phyloP scores from a whole-genome alignment of 2,329 filamentous ascomycete species.

The Clarireedia monteithiana region DNA sequence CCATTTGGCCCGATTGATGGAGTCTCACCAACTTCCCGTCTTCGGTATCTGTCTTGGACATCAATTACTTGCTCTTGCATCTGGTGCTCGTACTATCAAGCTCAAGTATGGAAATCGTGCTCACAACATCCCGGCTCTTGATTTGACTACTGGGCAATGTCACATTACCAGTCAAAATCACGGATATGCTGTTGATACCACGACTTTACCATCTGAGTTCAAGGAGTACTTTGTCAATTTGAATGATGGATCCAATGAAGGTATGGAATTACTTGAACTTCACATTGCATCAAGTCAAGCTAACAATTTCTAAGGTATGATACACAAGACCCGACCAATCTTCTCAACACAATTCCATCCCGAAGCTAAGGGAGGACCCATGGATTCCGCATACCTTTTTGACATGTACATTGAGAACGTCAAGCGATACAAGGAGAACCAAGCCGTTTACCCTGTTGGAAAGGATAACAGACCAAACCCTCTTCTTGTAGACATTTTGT shows the following conservation, averaged over 20 bases:
- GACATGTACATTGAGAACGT: constrained; percentile 94
- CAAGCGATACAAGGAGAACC: constrained; percentile 77
- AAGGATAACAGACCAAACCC: constrained; percentile 84
- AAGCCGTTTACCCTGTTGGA: constrained; percentile 59
- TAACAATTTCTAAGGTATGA: constrained; percentile 52
- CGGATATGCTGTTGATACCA: constrained; percentile 87
- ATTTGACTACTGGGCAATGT: constrained; percentile 92
- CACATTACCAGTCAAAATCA: constrained; percentile 99
- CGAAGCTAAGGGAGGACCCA: constrained; percentile 92
- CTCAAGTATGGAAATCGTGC: constrained; percentile 99
- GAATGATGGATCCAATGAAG: constrained; percentile 96
- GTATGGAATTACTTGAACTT: constrained; percentile 30
- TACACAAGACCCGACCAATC: constrained; percentile 92
- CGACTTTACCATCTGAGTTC: constrained; percentile 77
- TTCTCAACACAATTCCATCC: constrained; percentile 99
- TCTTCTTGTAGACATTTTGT: constrained; percentile 81
- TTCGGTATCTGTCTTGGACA: constrained; percentile 98
- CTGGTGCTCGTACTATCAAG: constrained; percentile 87
- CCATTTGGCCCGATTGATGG: constrained; percentile 85
- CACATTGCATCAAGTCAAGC: neutral
- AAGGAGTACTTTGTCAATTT: constrained; percentile 98
- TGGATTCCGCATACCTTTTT: constrained; percentile 93
- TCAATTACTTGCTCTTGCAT: constrained; percentile 85
- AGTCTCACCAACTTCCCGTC: constrained; percentile 81
- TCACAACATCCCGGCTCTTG: constrained; percentile 94